These are phyloP conservation scores for Umbellularia californica DNA, from an alignment of 164 flowering plant species.

Conservation along the genomic window DNA sequence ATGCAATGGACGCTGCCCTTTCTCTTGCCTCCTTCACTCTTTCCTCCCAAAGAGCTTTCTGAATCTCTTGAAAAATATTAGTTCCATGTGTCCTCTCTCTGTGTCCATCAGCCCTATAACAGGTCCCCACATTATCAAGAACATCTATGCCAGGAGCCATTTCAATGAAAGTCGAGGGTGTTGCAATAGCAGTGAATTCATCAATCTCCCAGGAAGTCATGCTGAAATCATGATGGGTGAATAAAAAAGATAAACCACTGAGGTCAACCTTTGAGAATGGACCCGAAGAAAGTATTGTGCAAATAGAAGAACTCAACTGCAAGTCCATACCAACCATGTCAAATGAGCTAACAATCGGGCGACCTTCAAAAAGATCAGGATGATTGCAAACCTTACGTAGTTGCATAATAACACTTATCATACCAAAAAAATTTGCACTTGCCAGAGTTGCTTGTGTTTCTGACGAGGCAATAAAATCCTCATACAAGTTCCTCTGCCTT, in stretches of 20 bases:
- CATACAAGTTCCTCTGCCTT: conserved; percentile 96
- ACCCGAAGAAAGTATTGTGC: conserved; percentile 47
- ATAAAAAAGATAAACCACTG: conserved; percentile 56
- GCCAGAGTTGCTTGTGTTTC: conserved; percentile 98
- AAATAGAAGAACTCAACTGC: conserved; percentile 70
- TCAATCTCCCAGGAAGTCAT: conserved; percentile 96
- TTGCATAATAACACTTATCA: conserved; percentile 98
- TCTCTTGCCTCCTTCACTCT: conserved; percentile 66
- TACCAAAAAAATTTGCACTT: conserved; percentile 87
- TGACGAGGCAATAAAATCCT: conserved; percentile 96
- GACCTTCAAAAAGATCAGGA: conserved; percentile 99
- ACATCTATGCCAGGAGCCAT: conserved; percentile 23
- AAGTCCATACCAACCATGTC: conserved; percentile 78
- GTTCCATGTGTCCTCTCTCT: conserved; percentile 40
- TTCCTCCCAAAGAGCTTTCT: conserved; percentile 63
- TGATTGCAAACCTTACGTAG: conserved; percentile 99
- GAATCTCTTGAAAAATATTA: conserved; percentile 81
- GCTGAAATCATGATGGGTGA: conserved; percentile 74
- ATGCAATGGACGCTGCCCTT: conserved; percentile 75
- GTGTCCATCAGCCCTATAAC: conserved; percentile 9
- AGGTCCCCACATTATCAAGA: conserved; percentile 23
- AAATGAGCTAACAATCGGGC: conserved; percentile 94
- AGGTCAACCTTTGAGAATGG: conserved; percentile 66
- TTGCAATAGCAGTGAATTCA: conserved; percentile 61
- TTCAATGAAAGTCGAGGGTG: conserved; percentile 58